A percentile compares a stretch with the other conserved stretches of the same genome.
Evolutionary conservation across 108 stramenopile genomes (phyloP).

Genomic region (Nitzschia palea): DNA sequence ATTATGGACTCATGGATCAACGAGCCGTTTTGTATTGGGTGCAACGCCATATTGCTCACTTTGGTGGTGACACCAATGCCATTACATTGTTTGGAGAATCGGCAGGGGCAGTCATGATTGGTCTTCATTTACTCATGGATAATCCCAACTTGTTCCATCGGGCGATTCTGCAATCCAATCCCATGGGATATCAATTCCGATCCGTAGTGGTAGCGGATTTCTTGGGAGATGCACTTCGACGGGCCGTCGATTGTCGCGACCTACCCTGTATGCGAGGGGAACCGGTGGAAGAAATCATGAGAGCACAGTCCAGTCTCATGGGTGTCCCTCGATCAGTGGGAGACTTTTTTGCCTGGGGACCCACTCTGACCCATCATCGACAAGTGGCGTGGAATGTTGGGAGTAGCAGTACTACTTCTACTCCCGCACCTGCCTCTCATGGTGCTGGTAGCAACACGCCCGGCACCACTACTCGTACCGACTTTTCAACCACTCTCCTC

Average conservation of each 20-base stretch:
- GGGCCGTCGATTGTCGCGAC: slow-evolving; percentile 76
- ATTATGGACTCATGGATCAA: slow-evolving; percentile 75
- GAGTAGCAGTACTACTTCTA: background rate
- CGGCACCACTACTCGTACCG: background rate
- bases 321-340: slow-evolving; percentile 48
- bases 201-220: slow-evolving; percentile 79
- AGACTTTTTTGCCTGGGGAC: slow-evolving; percentile 83
- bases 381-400: slow-evolving; percentile 2
- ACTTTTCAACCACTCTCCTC: background rate
- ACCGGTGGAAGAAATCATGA: slow-evolving; percentile 77
- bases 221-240: slow-evolving; percentile 73
- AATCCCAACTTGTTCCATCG: slow-evolving; percentile 47
- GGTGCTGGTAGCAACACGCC: background rate
- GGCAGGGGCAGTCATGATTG: slow-evolving; percentile 84
- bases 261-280: slow-evolving; percentile 69
- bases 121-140: slow-evolving; percentile 77
- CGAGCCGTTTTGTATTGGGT: slow-evolving; percentile 80
- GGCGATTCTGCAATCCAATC: slow-evolving; percentile 75
- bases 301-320: slow-evolving; percentile 74
- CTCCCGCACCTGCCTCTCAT: background rate
- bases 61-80: slow-evolving; percentile 84
- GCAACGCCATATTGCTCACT: slow-evolving; percentile 66
- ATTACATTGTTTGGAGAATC: slow-evolving; percentile 87
- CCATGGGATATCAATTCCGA: slow-evolving; percentile 78
- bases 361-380: slow-evolving; percentile 46